Evolutionary conservation across 108 stramenopile genomes (phyloP).

Genomic region (Nitzschia sp.): DNA sequence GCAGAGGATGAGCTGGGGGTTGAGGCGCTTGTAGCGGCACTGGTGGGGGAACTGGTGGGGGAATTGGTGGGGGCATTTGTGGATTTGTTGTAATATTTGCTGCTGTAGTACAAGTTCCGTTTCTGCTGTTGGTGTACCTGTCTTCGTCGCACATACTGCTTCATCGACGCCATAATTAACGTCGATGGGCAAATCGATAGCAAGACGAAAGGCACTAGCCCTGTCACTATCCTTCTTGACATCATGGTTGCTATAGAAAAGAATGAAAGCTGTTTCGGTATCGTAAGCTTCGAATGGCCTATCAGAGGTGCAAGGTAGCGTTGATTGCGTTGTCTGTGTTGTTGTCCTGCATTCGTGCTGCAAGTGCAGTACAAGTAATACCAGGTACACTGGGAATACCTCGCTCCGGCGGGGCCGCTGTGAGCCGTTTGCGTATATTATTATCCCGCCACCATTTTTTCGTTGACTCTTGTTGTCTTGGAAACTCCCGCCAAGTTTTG

Average conservation of each 20-base stretch:
- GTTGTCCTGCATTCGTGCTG: too few relatives aligned
- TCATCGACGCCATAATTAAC: not conserved
- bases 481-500: too few relatives aligned
- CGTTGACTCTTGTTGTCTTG: too few relatives aligned
- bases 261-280: too few relatives aligned
- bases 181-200: not conserved
- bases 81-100: not conserved
- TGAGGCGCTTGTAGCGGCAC: not conserved
- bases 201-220: not conserved
- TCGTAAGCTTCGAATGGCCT: too few relatives aligned
- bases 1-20: not conserved
- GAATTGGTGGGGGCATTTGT: not conserved
- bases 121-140: not conserved
- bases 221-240: not conserved
- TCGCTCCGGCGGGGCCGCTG: too few relatives aligned
- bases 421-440: too few relatives aligned
- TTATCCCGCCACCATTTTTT: too few relatives aligned
- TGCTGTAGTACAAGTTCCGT: not conserved
- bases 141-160: not conserved
- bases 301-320: too few relatives aligned
- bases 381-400: too few relatives aligned
- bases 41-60: not conserved
- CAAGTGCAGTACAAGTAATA: too few relatives aligned
- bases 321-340: too few relatives aligned
- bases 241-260: slow-evolving; percentile 13